Base-by-base conservation (phyloP, 305 asterid genomes). In the Fraxinus latifolia region DNA sequence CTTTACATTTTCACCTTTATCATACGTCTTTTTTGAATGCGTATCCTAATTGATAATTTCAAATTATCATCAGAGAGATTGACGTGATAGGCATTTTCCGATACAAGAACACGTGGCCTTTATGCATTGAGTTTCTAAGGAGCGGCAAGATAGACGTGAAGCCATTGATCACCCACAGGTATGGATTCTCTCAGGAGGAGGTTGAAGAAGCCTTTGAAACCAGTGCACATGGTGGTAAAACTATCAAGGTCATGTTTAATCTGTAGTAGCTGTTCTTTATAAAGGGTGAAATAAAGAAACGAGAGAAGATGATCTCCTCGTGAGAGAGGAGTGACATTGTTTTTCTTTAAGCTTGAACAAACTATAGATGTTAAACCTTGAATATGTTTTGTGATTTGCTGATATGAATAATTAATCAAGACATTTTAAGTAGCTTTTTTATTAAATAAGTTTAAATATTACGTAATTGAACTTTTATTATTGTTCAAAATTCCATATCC, bases 241-340 rank as follows among this genome's bases (percentile, higher is more conserved):
- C 98, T 33, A 94, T 94, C 84, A 94, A 94, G 89, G 98, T 94
- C 88, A 94, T 94, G 98, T 93, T 94, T 77, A 93, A 94, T 80
- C 89, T 94, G 76, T 94, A 83, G 81, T 72, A 60, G 8, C 77
- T 3, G 68, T 58, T 25, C 34, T 32, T 74, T 62, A 17, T 58
- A 47, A 42, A 76, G 21, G 77, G 70, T 71, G 31, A 33, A 23
- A 42, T 34, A 50, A 12, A 86, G 0, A 33, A 74, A 34, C 4
- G 34, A 19, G 74, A n/a, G 72, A 81, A 42, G 34, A 62, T 37
- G 23, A 8, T 11, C 58, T 14, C 36, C 9, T 34, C 70, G 82
- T 77, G 78, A 17, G 37, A 73, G 50, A 70, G 17, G 1, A 3
- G 4, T 3, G 25, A n/a, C 21, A 12, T n/a, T 42, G 7, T 34